Evolutionary conservation across 331 rosid species (phyloP).

Genomic region (Phaseolus coccineus): DNA sequence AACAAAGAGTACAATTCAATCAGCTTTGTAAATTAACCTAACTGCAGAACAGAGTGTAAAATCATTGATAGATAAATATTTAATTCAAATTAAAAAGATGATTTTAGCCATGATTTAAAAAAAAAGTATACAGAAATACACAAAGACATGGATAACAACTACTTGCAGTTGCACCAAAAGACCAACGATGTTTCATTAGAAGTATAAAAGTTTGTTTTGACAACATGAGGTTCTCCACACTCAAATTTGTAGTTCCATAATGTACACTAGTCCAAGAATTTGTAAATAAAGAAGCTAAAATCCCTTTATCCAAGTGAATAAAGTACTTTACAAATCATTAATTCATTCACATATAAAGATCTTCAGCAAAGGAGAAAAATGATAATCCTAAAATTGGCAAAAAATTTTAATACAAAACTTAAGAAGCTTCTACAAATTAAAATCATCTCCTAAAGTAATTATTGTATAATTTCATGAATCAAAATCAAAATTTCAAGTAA

Average conservation of each 20-base stretch:
- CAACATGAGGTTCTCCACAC: constrained; percentile 17
- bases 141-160: neutral
- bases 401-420: neutral
- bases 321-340: neutral
- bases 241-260: constrained; percentile 2
- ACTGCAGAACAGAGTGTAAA: neutral
- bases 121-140: constrained; percentile 2
- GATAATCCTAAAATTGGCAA: constrained; percentile 1
- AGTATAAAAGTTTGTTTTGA: neutral
- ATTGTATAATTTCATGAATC: neutral
- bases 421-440: neutral
- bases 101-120: neutral
- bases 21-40: neutral
- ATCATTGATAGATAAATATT: constrained; percentile 3
- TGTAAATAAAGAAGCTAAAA: neutral
- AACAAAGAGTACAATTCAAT: neutral
- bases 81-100: neutral
- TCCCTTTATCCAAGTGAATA: neutral
- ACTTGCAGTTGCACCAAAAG: constrained; percentile 7
- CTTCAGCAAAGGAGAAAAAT: neutral
- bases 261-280: constrained; percentile 17
- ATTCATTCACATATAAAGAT: neutral
- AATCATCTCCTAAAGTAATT: constrained; percentile 20
- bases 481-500: constrained; percentile 7
- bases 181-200: neutral